Evolutionary conservation across 179 eudicot species (phyloP), one percentile per base, ranked within the genome.

Genomic region (Amaranthus tricolor): DNA sequence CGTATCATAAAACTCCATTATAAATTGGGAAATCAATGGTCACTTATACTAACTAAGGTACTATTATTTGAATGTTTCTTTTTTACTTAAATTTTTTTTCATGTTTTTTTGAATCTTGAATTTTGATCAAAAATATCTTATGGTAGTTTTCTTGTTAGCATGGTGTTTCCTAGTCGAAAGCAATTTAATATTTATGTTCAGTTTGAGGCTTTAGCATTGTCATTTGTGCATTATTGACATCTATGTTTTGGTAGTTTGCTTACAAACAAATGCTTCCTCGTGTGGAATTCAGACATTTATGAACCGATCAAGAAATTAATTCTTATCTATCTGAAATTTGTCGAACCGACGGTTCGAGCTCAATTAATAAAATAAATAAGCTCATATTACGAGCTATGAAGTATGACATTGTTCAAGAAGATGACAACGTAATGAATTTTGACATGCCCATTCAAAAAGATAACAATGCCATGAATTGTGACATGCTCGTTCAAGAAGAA

Each of bases 41-140:
- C 88, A 78, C 88, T 86, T 66, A 85, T 85, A 86, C 86, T 86
- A 31, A 62, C 77, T 6, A 86, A 85, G 88, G 88, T 85, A 83
- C 49, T 13, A 67, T 61, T 48, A 62, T 24, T 7, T 49, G 57
- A 40, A 71, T 17, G 5, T 10, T 16, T 40, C 43, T 54, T 64
- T 55, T 14, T n/a, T 57, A 48, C 57, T 50, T 76, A 60, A 44
- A 21, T 13, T 6, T 17, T 59, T 59, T 61, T 0, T 16, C 24
- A 6, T 53, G 50, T 66, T 76, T 53, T 14, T 50, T 45, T 12
- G 57, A 21, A 8, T 7, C 6, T 15, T 31, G 19, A 31, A 24
- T 52, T 8, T 52, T 9, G 2, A 52, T 9, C 14, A 13, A 13
- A 0, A 52, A 52, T 8, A 52, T 13, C 14, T 52, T 52, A 24